Conservation (phyloP, 768 basidiomycete species). For the Phlebiopsis flavidoalba region DNA sequence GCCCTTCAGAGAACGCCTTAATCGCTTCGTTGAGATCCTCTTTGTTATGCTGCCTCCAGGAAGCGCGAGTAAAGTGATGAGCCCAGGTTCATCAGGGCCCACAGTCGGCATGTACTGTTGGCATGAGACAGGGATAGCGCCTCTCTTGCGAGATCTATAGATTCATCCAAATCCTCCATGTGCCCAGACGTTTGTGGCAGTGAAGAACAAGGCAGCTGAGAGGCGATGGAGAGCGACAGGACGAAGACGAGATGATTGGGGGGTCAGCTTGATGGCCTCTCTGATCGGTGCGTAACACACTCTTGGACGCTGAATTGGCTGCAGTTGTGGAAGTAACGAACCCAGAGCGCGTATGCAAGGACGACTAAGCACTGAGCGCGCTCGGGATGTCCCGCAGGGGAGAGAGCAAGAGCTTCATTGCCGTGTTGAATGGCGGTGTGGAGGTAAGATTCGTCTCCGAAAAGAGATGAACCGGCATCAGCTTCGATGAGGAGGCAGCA, state of each 20-base stretch:
- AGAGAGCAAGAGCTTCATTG: background rate
- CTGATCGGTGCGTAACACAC: background rate
- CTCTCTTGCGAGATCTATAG: no score
- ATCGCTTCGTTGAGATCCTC: no score
- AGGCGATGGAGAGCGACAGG: background rate
- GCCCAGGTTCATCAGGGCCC: no score
- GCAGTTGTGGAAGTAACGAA: background rate
- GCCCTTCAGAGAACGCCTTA: no score
- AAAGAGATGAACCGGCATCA: background rate
- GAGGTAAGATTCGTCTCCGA: background rate
- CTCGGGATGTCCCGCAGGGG: background rate
- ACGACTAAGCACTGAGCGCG: background rate
- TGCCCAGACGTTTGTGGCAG: no score
- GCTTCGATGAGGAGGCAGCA: background rate
- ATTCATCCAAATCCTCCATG: no score
- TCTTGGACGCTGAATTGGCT: background rate
- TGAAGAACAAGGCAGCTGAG: background rate
- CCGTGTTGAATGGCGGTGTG: background rate
- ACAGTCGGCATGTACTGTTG: no score
- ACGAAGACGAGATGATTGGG: no score
- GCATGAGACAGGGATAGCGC: no score
- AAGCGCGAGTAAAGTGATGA: no score
- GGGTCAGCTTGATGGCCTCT: background rate
- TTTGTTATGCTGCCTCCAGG: no score
- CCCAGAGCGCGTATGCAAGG: background rate